Conservation (phyloP, 129 eudicot genomes). For the Lactuca sativa region DNA sequence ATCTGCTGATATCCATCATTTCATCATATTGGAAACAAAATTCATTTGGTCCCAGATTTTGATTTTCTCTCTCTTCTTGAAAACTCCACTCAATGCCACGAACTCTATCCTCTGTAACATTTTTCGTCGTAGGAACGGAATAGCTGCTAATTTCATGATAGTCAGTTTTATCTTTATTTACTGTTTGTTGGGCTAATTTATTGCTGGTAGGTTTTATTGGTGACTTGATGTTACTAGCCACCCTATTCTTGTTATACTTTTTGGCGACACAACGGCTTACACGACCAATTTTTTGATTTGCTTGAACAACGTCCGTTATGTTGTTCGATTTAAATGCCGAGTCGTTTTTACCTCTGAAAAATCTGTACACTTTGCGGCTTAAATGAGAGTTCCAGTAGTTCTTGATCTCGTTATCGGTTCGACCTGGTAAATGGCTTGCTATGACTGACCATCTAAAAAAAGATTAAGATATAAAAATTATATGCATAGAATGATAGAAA, state of each 20-base stretch:
- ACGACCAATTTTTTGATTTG: conserved; percentile 31
- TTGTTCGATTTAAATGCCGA: conserved; percentile 2
- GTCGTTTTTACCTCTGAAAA: conserved; percentile 13
- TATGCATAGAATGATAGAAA: not conserved
- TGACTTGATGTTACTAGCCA: conserved; percentile 3
- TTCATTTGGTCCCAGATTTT: conserved; percentile 8
- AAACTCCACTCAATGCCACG: not conserved
- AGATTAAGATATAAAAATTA: not conserved
- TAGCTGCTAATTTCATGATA: not conserved
- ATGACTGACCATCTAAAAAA: conserved; percentile 28
- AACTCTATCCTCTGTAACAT: not conserved
- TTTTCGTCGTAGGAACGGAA: not conserved
- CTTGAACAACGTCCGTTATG: conserved; percentile 2
- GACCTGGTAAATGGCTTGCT: conserved; percentile 30
- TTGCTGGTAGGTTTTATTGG: conserved; percentile 11
- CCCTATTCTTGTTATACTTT: conserved; percentile 31
- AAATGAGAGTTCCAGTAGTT: conserved; percentile 36
- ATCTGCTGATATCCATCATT: conserved; percentile 19
- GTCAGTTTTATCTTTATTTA: conserved; percentile 10
- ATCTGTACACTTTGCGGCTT: conserved; percentile 40
- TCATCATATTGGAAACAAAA: conserved; percentile 19
- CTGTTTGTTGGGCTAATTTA: conserved; percentile 3
- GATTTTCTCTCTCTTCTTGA: conserved; percentile 22
- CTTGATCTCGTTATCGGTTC: conserved; percentile 35
- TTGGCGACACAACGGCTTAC: conserved; percentile 36